phyloP scores from a whole-genome alignment of 352 stramenopile species.

The Globisporangium polare region DNA sequence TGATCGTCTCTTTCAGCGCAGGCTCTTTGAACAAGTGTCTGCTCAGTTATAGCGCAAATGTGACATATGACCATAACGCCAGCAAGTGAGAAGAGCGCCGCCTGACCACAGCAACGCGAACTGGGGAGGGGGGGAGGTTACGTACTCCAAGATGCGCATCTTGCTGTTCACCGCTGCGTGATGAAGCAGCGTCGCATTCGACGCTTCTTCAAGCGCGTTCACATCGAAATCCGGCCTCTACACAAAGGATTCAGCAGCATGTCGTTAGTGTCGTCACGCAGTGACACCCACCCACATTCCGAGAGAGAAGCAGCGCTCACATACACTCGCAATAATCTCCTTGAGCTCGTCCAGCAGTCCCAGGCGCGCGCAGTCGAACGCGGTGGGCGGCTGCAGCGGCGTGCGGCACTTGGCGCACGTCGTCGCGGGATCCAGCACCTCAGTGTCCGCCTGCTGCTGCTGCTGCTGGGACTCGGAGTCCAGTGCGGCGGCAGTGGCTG shows the following conservation, averaged over 20 bases:
- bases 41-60: conserved; percentile 7
- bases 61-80: neutral
- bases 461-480: neutral
- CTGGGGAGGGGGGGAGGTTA: too few species aligned
- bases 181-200: conserved; percentile 71
- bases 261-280: neutral
- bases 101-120: too few species aligned
- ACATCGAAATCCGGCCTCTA: conserved; percentile 55
- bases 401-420: conserved; percentile 40
- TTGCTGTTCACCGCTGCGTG: conserved; percentile 76
- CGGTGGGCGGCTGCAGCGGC: conserved; percentile 28
- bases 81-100: neutral
- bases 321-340: conserved; percentile 27
- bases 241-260: neutral
- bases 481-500: neutral
- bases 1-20: conserved; percentile 23
- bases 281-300: too few species aligned
- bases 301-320: neutral
- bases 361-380: conserved; percentile 63
- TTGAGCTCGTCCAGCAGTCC: conserved; percentile 59
- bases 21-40: conserved; percentile 53
- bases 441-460: neutral
- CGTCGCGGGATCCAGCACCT: neutral
- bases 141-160: conserved; percentile 70
- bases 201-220: conserved; percentile 40